Base-by-base conservation (phyloP, 129 eudicot species). In the Heracleum sosnowskyi region DNA sequence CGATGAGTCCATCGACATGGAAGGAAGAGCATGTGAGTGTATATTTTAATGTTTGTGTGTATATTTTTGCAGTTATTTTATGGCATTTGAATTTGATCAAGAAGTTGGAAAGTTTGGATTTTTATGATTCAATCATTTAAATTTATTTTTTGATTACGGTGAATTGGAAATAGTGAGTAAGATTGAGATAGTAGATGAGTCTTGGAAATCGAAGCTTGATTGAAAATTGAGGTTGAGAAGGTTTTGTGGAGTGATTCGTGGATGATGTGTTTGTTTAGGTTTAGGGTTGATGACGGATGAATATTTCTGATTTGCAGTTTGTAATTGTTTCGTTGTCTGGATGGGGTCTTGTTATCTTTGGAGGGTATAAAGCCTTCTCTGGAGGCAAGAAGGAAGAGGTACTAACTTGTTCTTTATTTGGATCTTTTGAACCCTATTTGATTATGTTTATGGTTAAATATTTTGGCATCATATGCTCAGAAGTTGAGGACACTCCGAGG, bases 11-110 rank as follows among this genome's bases (percentile, higher is more conserved):
- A 20, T 83, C 90, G 4, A 86, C 81, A 62, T 96, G 97, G 97
- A 96, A 90, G 91, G 97, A 92, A 86, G 97, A 92, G 79, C 97
- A 96, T 20, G 99, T 96, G 17, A 90, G 97, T 85, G 39, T 47
- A 35, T 4, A 53, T 73, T 60, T n/a, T 15, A 1, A 2, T 55
- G 62, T 7, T 18, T 51, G 11, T 51, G 64, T 55, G 12, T 55
- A 8, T 2, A 2, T 11, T 53, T 17, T 49, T 49, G 60, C 7
- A 0, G 7, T 6, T 57, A n/a, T 57, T 9, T 10, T 2, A 10
- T 60, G 33, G 15, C 10, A 26, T 26, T 60, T 60, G 33, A 60
- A 57, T n/a, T 60, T 55, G 64, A 55, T 2, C 31, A 22, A 24
- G 64, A 55, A 3, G 13, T 71, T 28, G 37, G 20, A 1, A 28